Evolutionary conservation across 768 basidiomycete species (phyloP).

Genomic region (Obba rivulosa): DNA sequence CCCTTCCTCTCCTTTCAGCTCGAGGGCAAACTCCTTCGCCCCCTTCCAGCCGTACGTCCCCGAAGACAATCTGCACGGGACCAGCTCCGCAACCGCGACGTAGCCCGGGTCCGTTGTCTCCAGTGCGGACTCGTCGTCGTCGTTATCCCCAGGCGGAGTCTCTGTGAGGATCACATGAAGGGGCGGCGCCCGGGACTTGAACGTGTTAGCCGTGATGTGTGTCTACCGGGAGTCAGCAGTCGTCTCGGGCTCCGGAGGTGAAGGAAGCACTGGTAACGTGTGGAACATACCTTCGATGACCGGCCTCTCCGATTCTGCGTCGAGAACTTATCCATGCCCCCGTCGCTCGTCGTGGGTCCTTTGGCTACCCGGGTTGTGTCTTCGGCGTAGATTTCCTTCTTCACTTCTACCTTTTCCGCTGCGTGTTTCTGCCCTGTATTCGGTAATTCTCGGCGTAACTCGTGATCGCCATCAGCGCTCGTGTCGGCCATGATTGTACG

Average conservation of each 20-base stretch:
- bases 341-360: not conserved
- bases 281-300: no score
- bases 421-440: no score
- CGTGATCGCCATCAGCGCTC: no score
- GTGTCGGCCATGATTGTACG: no score
- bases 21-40: constrained; percentile 58
- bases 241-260: no score
- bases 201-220: constrained; percentile 41
- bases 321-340: not conserved
- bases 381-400: no score
- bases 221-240: constrained; percentile 24
- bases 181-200: constrained; percentile 62
- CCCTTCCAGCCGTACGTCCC: constrained; percentile 89
- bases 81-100: constrained; percentile 49
- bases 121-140: constrained; percentile 23
- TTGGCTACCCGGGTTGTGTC: no score
- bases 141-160: constrained; percentile 44
- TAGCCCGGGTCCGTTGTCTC: constrained; percentile 51
- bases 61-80: constrained; percentile 58
- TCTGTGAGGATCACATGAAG: constrained; percentile 64
- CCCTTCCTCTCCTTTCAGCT: constrained; percentile 46
- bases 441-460: no score
- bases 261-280: no score
- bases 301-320: no score
- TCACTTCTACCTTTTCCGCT: no score